A percentile compares a stretch with the other conserved stretches of the same genome.
phyloP scores from a whole-genome alignment of 306 rosid genomes.

The Begonia loranthoides region DNA sequence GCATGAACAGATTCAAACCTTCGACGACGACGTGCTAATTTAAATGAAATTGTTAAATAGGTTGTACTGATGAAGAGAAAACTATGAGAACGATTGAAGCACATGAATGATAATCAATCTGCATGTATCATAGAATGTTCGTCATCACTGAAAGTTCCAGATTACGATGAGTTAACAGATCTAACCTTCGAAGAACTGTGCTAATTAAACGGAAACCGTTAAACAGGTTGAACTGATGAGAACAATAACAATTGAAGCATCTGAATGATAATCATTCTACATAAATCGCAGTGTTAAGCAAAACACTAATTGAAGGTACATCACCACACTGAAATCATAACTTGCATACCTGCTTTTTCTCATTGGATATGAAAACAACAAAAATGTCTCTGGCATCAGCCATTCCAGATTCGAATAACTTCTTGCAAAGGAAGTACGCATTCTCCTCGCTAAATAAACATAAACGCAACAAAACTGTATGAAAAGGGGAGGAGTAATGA shows the following conservation, averaged over 20 bases:
- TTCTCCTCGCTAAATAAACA: slow-evolving; percentile 69
- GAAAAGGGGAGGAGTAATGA: not conserved
- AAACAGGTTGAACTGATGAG: not conserved
- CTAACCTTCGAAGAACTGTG: no score
- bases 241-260: not conserved
- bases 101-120: not conserved
- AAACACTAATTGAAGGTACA: not conserved
- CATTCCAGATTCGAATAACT: slow-evolving; percentile 36
- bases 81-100: no score
- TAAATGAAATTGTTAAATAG: no score
- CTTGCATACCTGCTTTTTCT: slow-evolving; percentile 65
- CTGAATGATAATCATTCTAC: not conserved
- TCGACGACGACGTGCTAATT: no score
- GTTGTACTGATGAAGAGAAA: no score
- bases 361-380: slow-evolving; percentile 66
- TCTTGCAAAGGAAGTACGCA: slow-evolving; percentile 63
- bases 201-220: no score
- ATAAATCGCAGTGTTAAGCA: not conserved
- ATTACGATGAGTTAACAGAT: no score
- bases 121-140: slow-evolving; percentile 1
- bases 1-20: not conserved
- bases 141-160: not conserved
- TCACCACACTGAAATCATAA: slow-evolving; percentile 1
- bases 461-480: not conserved
- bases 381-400: slow-evolving; percentile 51